Evolutionary conservation across 306 rosid species (phyloP), one percentile per base, ranked within the genome.

Genomic region (Trifolium subterraneum): DNA sequence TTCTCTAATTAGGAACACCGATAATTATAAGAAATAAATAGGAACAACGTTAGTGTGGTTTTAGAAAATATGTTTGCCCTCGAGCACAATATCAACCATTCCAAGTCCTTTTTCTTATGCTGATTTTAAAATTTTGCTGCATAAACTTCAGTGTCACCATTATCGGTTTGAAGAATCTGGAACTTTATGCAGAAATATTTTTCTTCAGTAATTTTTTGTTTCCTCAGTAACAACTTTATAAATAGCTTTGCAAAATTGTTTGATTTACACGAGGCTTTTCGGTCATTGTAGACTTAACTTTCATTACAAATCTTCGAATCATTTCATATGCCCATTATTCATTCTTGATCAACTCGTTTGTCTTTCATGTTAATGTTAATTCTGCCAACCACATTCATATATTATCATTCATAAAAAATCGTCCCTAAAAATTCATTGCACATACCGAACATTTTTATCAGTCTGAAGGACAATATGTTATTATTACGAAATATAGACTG

Each of bases 201-300:
- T 36, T 20, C 2, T 38, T 65, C 54, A 19, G 51, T 41, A 39
- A 64, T 36, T 64, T 38, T 18, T 16, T 38, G 50, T 22, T 64
- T 64, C 70, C 10, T 38, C 7, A 62, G 3, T 3, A 9, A 15
- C 23, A 16, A 9, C 4, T 23, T 4, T 56, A 62, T 15, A 6
- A 35, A 33, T 4, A 10, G 9, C 5, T 38, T 19, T 38, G 16
- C 38, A 42, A 42, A 66, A 44, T 42, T 19, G 22, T 41, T 39
- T 64, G 51, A 64, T 64, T 64, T 38, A 16, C 35, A 64, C 15
- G 25, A 64, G 33, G 18, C 33, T 33, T 64, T 19, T 19, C 0
- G 10, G 70, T 19, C 51, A 3, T 38, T 18, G 22, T 65, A 20
- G 54, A 65, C 13, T 64, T 29, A 38, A 64, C 70, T 64, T 38